Base-by-base conservation (phyloP, 495 filamentous ascomycete genomes). In the Penicillium verhagenii region DNA sequence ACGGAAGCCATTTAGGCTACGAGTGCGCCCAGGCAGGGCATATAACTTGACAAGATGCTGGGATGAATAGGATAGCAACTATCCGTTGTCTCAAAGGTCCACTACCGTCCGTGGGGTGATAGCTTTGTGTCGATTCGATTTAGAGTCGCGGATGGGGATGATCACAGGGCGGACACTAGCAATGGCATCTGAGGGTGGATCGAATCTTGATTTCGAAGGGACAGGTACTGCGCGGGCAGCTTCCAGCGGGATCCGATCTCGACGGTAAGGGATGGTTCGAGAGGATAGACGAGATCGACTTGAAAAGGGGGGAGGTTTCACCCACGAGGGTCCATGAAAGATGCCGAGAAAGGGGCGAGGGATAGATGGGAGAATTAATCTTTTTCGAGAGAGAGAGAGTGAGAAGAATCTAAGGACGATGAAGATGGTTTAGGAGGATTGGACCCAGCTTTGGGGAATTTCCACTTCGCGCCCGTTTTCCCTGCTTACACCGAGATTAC, bases 1-100 rank as follows among this genome's bases (percentile, higher is more conserved):
- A 66, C 54, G 53, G 70, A 67, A 68, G 72, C 66, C 73, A 76
- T 76, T 51, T 69, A 70, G 66, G 63, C 63, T 64, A 57, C 13
- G 58, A 39, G 45, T 64, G 60, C 55, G 59, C 71, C 68, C 59
- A 31, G 20, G 26, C 19, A 46, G 66, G 66, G 69, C 65, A 66
- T 74, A 56, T 56, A 63, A 67, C 47, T 52, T 45, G 50, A 57
- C 13, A 54, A 48, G 66, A 51, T 52, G 40, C 51, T 56, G 21
- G 38, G 48, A 40, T 60, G 53, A 46, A 52, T 52, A 53, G 67
- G 26, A 47, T 16, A 20, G 39, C 13, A 33, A 50, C 5, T 23
- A 69, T 74, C 67, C 72, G 66, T 57, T 68, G 57, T 58, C 50
- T 52, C 45, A 50, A 46, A 64, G 54, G 51, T 63, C 56, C 58